phyloP scores from a whole-genome alignment of 768 basidiomycete genomes.

The Hydnomerulius pinastri region DNA sequence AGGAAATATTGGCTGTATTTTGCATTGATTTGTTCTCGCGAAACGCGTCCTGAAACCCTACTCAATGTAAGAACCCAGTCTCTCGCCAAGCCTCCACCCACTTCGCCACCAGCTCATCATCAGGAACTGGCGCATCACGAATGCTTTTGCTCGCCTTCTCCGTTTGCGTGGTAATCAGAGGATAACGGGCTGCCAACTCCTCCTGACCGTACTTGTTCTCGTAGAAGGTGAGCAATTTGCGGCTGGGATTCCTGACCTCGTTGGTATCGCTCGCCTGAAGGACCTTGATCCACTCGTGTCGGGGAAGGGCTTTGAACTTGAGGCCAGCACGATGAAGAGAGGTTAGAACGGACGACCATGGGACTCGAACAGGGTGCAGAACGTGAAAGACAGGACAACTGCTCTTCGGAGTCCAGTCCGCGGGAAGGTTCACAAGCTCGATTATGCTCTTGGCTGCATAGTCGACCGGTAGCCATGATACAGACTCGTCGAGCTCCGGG shows the following conservation, averaged over 20 bases:
- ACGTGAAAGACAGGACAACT: slow-evolving; percentile 26
- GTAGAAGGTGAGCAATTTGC: slow-evolving; percentile 26
- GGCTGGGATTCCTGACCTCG: slow-evolving; percentile 24
- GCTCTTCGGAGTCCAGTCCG: background rate
- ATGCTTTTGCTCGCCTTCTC: slow-evolving; percentile 17
- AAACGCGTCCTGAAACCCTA: background rate
- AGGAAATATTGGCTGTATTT: no score
- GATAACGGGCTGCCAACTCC: slow-evolving; percentile 8
- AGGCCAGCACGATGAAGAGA: slow-evolving; percentile 40
- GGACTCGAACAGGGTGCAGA: slow-evolving; percentile 12
- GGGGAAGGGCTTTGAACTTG: slow-evolving; percentile 20
- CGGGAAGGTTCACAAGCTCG: slow-evolving; percentile 39
- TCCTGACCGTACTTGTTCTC: slow-evolving; percentile 25
- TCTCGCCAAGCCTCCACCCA: slow-evolving; percentile 46
- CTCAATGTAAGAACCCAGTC: slow-evolving; percentile 35
- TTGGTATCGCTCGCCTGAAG: slow-evolving; percentile 24
- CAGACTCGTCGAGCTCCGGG: slow-evolving; percentile 32
- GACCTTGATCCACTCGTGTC: slow-evolving; percentile 24
- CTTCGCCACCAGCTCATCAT: slow-evolving; percentile 36
- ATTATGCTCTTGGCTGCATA: slow-evolving; percentile 47
- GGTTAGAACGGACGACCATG: slow-evolving; percentile 43
- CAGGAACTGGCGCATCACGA: slow-evolving; percentile 13
- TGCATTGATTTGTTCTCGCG: no score
- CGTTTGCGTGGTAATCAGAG: slow-evolving; percentile 10
- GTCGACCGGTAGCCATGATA: slow-evolving; percentile 56